Evolutionary conservation across 1,139 yeast genomes (phyloP).

Genomic region (Candida gigantensis): DNA sequence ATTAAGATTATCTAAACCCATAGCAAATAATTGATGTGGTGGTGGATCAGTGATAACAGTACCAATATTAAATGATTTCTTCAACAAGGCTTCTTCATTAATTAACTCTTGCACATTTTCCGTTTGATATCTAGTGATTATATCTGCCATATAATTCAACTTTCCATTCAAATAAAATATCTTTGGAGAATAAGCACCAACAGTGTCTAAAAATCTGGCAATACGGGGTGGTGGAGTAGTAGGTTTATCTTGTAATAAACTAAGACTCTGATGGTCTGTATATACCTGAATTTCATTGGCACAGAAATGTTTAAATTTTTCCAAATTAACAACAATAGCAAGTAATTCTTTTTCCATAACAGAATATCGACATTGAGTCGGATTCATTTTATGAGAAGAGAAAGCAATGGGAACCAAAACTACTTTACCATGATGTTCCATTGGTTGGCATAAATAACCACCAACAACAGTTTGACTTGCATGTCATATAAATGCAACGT

Average conservation of each 20-base stretch:
- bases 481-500: background rate
- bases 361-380: background rate
- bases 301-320: background rate
- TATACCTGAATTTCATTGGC: background rate
- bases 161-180: background rate
- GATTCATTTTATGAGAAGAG: background rate
- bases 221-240: background rate
- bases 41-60: background rate
- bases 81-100: background rate
- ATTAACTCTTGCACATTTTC: background rate
- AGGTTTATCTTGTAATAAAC: background rate
- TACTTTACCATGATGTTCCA: background rate
- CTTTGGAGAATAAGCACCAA: constrained; percentile 1
- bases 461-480: background rate
- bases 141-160: background rate
- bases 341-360: constrained; percentile 4
- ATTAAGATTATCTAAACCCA: background rate
- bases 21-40: background rate
- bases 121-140: background rate
- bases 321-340: background rate
- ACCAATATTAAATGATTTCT: background rate
- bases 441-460: background rate
- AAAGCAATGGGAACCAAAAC: constrained; percentile 1
- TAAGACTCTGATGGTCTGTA: background rate
- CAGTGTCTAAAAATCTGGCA: background rate